phyloP scores from a whole-genome alignment of 495 filamentous ascomycete species.

The Neurospora intermedia region DNA sequence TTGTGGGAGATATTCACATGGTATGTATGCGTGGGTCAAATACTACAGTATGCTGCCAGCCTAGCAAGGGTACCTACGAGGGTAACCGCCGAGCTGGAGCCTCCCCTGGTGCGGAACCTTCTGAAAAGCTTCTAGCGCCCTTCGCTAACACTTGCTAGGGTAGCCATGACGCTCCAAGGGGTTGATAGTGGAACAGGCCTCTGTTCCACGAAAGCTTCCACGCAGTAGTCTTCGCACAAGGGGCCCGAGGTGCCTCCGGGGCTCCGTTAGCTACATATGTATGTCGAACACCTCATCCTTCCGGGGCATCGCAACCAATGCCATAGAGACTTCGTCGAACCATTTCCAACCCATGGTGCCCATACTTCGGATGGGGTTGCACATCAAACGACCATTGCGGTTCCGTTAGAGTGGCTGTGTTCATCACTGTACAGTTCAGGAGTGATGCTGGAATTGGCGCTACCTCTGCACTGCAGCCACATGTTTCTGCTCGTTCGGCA shows the following conservation, averaged over 20 bases:
- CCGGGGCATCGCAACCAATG: not conserved
- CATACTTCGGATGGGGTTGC: not conserved
- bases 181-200: not conserved
- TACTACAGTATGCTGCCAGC: not conserved
- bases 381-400: not conserved
- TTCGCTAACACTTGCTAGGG: conserved; percentile 1
- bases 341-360: not conserved
- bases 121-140: conserved; percentile 12
- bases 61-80: not conserved
- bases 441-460: not conserved
- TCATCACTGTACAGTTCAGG: not conserved
- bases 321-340: not conserved
- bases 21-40: not conserved
- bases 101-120: conserved; percentile 7
- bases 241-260: not conserved
- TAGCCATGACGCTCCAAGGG: not conserved
- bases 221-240: not conserved
- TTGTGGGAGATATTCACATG: not conserved
- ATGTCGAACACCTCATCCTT: not conserved
- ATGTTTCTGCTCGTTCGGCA: not conserved
- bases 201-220: not conserved
- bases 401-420: not conserved
- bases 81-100: not conserved
- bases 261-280: not conserved
- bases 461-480: not conserved